Evolutionary conservation across 768 basidiomycete genomes (phyloP), one percentile per base, ranked within the genome.

Genomic region (Xerocomellus intermedius): DNA sequence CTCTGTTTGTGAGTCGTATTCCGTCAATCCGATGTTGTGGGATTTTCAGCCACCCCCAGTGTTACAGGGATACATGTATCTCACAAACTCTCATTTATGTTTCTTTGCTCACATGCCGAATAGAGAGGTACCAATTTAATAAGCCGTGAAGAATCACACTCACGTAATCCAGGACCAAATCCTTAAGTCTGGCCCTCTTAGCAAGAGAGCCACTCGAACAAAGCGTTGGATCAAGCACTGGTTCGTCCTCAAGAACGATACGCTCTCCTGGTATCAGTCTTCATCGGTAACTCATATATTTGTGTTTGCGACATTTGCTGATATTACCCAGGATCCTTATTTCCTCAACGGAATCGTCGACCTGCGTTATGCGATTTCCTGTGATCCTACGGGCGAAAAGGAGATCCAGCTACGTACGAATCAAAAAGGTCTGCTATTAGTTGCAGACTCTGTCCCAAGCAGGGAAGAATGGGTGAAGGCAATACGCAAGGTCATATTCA

Each of bases 261-360:
- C 93, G 1, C 77, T 99, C 26, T 94, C 93, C 17, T 99, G 97
- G 97, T 98, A 92, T 70, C 90, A 93, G 59, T 92, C 91, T 8
- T 93, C 94, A 52, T 86, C 92, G 53, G 94, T 94, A 71, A 75
- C 78, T 69, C 42, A 10, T 22, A 22, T 37, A 21, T 47, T 24
- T 39, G 45, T 56, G 41, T 26, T 48, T 39, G 44, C 48, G 42
- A 37, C 42, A 41, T 56, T 49, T 51, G 12, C 50, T 61, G 38
- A 47, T 41, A 19, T 46, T 28, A 14, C 28, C 24, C 57, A 96
- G 94, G 94, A 99, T 64, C 96, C 95, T 2, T 99, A 99, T 73
- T 99, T 99, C 70, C 91, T 95, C 12, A 91, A 94, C 61, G 97
- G 94, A 24, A 94, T 98, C 52, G 80, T 95, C n/a, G 94, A 97